Percentiles rank a stretch among this genome's conserved stretches.
Evolutionary conservation across 1,139 yeast species (phyloP).

Genomic region (Cylindricascospora bacillispora): DNA sequence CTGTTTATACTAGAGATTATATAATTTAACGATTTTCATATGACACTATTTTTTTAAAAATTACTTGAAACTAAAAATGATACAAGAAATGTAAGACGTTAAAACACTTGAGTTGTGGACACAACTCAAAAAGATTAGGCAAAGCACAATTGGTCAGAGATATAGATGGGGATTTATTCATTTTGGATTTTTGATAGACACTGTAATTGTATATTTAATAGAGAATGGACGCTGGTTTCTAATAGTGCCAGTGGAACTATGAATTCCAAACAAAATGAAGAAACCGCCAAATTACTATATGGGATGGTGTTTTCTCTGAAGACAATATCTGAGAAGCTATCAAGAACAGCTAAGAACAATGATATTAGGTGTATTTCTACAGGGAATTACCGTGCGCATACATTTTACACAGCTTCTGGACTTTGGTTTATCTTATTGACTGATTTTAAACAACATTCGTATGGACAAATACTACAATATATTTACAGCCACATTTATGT

Average conservation of each 20-base stretch:
- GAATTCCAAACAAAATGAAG: constrained; percentile 47
- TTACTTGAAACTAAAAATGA: too few species aligned
- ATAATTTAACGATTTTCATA: background rate
- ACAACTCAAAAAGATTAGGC: too few species aligned
- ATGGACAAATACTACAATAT: constrained; percentile 49
- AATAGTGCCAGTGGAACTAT: constrained; percentile 32
- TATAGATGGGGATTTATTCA: constrained; percentile 50
- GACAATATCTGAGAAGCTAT: constrained; percentile 55
- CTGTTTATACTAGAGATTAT: constrained; percentile 1
- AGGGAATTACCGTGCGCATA: constrained; percentile 65
- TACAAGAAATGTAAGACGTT: too few species aligned
- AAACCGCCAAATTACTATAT: constrained; percentile 65
- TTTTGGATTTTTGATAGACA: constrained; percentile 86
- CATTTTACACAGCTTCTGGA: constrained; percentile 67
- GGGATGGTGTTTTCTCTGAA: constrained; percentile 80
- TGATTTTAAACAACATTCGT: constrained; percentile 50
- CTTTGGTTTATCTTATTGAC: constrained; percentile 64
- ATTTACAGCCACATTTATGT: constrained; percentile 59
- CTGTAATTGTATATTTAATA: constrained; percentile 60
- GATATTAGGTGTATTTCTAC: constrained; percentile 56
- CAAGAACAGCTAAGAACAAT: constrained; percentile 30
- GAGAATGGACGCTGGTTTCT: constrained; percentile 39
- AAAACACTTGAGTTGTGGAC: too few species aligned
- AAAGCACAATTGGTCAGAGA: too few species aligned
- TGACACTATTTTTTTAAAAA: constrained; percentile 1